Percentiles rank a stretch among this genome's conserved stretches.
These are phyloP conservation scores for Anastatica hierochuntica DNA, from an alignment of 345 rosid species.

Conservation along the genomic window DNA sequence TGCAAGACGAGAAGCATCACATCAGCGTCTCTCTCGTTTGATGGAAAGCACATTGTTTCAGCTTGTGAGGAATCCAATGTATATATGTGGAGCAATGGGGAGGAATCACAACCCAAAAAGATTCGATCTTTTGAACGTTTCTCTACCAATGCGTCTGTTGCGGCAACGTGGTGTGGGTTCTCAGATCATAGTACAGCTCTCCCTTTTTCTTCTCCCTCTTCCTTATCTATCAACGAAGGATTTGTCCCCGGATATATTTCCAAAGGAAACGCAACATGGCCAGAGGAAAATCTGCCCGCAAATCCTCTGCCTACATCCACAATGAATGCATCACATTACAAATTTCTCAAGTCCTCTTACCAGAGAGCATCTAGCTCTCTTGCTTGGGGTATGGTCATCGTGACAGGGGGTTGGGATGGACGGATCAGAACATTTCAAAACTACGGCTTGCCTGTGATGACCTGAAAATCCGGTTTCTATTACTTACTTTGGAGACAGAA, in stretches of 20 bases:
- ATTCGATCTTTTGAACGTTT: constrained; percentile 64
- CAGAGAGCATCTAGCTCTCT: constrained; percentile 64
- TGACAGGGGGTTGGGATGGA: constrained; percentile 92
- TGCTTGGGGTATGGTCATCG: constrained; percentile 86
- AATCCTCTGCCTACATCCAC: constrained; percentile 26
- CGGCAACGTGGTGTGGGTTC: constrained; percentile 70
- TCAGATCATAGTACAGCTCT: constrained; percentile 24
- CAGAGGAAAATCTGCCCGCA: constrained; percentile 56
- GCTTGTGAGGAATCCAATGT: constrained; percentile 71
- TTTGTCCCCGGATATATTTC: constrained; percentile 37
- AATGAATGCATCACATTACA: constrained; percentile 54
- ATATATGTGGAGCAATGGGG: constrained; percentile 53
- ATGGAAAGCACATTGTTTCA: constrained; percentile 75
- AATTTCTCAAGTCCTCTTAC: constrained; percentile 61
- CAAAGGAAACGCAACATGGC: constrained; percentile 53
- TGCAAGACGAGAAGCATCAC: constrained; percentile 45
- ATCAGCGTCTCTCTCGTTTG: constrained; percentile 54
- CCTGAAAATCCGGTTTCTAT: too few relatives aligned
- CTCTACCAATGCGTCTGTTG: constrained; percentile 63
- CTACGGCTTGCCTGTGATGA: constrained; percentile 68
- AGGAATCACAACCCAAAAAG: constrained; percentile 35
- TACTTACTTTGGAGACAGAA: too few relatives aligned
- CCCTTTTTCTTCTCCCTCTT: constrained; percentile 39
- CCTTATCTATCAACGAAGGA: constrained; percentile 46
- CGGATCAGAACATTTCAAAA: constrained; percentile 80